Percentiles rank a stretch among this genome's conserved stretches.
Evolutionary conservation across 257 asterid species (phyloP).

Genomic region (Leonotis leonurus): DNA sequence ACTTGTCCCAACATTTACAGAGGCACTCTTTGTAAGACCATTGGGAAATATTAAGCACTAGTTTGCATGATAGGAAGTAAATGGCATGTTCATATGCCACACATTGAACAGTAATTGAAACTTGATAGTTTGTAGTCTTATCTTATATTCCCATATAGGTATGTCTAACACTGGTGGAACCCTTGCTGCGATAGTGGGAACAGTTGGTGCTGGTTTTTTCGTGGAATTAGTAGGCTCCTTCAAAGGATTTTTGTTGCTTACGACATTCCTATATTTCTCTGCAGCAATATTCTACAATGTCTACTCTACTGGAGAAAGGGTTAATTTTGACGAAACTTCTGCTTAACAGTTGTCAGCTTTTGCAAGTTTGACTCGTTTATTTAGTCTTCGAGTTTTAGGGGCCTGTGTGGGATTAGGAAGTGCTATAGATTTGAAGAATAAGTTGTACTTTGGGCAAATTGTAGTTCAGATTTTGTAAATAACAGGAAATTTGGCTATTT

Average conservation of each 20-base stretch:
- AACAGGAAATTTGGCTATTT: conserved; percentile 3
- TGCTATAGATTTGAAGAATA: neutral
- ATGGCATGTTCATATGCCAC: neutral
- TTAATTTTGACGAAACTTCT: conserved; percentile 56
- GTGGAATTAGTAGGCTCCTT: conserved; percentile 84
- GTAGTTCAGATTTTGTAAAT: conserved; percentile 19
- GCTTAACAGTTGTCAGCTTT: conserved; percentile 6
- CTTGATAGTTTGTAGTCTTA: conserved; percentile 4
- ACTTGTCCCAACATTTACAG: neutral
- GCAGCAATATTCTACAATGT: conserved; percentile 66
- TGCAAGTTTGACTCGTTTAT: neutral
- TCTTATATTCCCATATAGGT: conserved; percentile 36
- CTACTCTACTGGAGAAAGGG: conserved; percentile 81
- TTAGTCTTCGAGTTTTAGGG: neutral
- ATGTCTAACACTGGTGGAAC: conserved; percentile 88
- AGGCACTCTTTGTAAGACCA: neutral
- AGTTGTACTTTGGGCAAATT: neutral
- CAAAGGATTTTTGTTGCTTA: conserved; percentile 75
- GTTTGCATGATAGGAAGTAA: neutral
- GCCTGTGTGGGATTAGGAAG: neutral
- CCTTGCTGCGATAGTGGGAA: conserved; percentile 84
- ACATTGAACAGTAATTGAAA: conserved; percentile 4
- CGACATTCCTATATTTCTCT: conserved; percentile 63
- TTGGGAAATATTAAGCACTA: neutral
- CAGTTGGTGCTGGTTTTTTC: conserved; percentile 93